Percentiles rank a stretch among this genome's conserved stretches.
Conservation (phyloP, 106 monocot genomes). For the Vanilla planifolia region DNA sequence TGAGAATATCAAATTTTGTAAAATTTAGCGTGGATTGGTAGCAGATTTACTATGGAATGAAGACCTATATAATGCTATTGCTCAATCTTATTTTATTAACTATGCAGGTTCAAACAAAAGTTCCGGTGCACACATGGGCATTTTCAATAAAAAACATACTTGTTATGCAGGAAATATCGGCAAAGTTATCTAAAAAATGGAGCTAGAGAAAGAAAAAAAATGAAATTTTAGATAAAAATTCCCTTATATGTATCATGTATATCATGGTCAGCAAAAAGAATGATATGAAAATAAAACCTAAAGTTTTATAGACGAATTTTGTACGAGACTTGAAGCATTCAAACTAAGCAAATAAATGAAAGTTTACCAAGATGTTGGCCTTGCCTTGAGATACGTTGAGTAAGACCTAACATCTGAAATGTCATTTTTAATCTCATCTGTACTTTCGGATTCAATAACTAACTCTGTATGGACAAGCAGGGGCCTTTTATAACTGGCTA, state of each 20-base stretch:
- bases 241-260: neutral
- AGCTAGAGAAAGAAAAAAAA: neutral
- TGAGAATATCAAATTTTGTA: too few relatives aligned
- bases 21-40: too few relatives aligned
- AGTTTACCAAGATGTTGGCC: conserved; percentile 86
- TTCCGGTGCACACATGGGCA: neutral
- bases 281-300: neutral
- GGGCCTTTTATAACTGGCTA: conserved; percentile 87
- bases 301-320: neutral
- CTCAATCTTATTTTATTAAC: neutral
- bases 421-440: conserved; percentile 16
- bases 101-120: neutral
- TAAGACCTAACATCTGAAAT: conserved; percentile 54
- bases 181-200: neutral
- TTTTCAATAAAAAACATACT: neutral
- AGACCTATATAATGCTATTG: too few relatives aligned
- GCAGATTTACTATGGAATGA: too few relatives aligned
- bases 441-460: conserved; percentile 36
- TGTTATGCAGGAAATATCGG: neutral
- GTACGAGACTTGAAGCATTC: neutral
- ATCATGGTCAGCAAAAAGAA: neutral
- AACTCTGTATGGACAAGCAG: conserved; percentile 93
- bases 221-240: neutral
- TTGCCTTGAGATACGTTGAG: conserved; percentile 73
- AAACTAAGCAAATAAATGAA: neutral